Conservation (phyloP, 371 early-diverging fungal species). For the Rhizopus sp. region DNA sequence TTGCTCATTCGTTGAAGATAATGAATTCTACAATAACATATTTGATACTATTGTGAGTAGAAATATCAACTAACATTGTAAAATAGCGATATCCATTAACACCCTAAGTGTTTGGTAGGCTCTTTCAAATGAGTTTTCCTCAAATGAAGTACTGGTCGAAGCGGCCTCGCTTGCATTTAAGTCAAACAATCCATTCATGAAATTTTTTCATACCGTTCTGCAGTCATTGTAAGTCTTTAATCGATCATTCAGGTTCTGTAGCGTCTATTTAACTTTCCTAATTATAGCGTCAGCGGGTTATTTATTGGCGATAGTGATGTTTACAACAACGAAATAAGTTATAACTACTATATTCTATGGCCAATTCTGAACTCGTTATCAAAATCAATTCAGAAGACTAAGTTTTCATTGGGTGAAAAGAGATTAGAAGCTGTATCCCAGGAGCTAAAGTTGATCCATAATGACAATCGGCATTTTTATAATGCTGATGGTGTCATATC, state of each 20-base stretch:
- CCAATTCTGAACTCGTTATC: slow-evolving; percentile 26
- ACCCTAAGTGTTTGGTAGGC: slow-evolving; percentile 19
- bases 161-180: slow-evolving; percentile 16
- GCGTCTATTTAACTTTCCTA: slow-evolving; percentile 19
- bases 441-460: slow-evolving; percentile 24
- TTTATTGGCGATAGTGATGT: slow-evolving; percentile 22
- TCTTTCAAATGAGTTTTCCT: slow-evolving; percentile 19
- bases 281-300: slow-evolving; percentile 21
- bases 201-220: slow-evolving; percentile 21
- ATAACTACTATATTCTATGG: slow-evolving; percentile 21
- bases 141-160: slow-evolving; percentile 22
- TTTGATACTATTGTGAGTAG: slow-evolving; percentile 22
- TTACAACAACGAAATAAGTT: slow-evolving; percentile 19
- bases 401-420: slow-evolving; percentile 26
- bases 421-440: slow-evolving; percentile 25
- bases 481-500: slow-evolving; percentile 27
- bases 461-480: slow-evolving; percentile 19
- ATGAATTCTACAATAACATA: slow-evolving; percentile 19
- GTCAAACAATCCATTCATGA: slow-evolving; percentile 17
- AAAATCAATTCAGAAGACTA: slow-evolving; percentile 24
- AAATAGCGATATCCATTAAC: slow-evolving; percentile 18
- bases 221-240: slow-evolving; percentile 22
- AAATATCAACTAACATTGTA: slow-evolving; percentile 18
- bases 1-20: slow-evolving; percentile 17
- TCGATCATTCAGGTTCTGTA: slow-evolving; percentile 12